These are phyloP conservation scores for Phaeosphaeriaceae sp. DNA, from an alignment of 2,329 filamentous ascomycete species.

Conservation along the genomic window DNA sequence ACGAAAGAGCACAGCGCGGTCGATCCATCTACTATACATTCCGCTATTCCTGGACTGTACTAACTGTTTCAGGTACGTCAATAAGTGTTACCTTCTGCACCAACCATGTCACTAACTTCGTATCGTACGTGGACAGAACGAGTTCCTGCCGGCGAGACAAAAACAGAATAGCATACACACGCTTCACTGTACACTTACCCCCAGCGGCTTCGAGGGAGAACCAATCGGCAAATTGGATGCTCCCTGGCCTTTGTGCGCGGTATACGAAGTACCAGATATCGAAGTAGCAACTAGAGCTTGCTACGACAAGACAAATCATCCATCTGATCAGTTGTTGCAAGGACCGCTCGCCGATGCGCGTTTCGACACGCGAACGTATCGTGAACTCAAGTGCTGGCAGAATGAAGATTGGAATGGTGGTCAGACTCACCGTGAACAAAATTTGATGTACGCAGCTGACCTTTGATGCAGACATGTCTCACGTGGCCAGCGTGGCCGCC, in stretches of 20 bases:
- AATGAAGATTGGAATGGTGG: slow-evolving; percentile 18
- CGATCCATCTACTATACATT: no score
- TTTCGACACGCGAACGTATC: slow-evolving; percentile 20
- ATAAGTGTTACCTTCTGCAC: no score
- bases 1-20: no score
- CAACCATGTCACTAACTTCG: no score
- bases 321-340: slow-evolving; percentile 5
- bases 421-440: not conserved
- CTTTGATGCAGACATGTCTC: slow-evolving; percentile 16
- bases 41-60: no score
- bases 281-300: slow-evolving; percentile 5
- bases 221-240: slow-evolving; percentile 21
- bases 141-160: slow-evolving; percentile 15
- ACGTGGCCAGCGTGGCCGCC: slow-evolving; percentile 16
- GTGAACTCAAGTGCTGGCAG: slow-evolving; percentile 20
- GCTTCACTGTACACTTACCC: slow-evolving; percentile 20
- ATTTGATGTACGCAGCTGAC: not conserved
- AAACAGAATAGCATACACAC: slow-evolving; percentile 10
- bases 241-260: slow-evolving; percentile 19
- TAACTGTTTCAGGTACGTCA: no score
- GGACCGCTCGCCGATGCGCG: slow-evolving; percentile 11
- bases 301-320: slow-evolving; percentile 5
- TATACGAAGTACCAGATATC: slow-evolving; percentile 13
- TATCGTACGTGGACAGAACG: slow-evolving; percentile 20
- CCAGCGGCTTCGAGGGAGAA: slow-evolving; percentile 22